phyloP scores from a whole-genome alignment of 805 yeast genomes.

The Ogataea glucozyma region DNA sequence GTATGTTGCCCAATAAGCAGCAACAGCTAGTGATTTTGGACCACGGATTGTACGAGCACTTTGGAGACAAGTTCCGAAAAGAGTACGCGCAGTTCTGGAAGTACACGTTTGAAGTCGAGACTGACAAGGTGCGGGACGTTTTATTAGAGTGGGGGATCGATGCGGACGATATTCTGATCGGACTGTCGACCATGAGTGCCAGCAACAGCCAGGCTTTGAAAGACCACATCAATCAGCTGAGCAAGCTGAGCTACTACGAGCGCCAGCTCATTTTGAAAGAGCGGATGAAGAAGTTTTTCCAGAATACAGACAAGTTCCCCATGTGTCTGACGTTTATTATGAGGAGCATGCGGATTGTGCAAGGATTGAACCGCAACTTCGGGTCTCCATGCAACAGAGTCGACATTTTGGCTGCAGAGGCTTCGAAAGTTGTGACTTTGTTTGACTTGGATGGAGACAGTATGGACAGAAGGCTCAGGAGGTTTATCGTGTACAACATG shows the following conservation, averaged over 20 bases:
- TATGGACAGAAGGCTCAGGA: conserved; percentile 16
- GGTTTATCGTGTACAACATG: conserved; percentile 17
- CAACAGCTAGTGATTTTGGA: conserved; percentile 70
- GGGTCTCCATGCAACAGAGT: conserved; percentile 78
- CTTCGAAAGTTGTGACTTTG: conserved; percentile 34
- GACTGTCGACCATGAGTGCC: conserved; percentile 54
- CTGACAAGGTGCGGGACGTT: conserved; percentile 46
- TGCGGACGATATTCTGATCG: conserved; percentile 60
- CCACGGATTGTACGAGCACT: conserved; percentile 68
- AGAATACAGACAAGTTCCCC: conserved; percentile 68
- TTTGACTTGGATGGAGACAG: conserved; percentile 16
- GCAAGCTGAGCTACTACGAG: conserved; percentile 39
- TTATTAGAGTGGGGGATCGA: conserved; percentile 69
- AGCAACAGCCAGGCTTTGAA: conserved; percentile 21
- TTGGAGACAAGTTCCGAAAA: conserved; percentile 49
- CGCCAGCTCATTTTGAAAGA: conserved; percentile 44
- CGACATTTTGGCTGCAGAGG: conserved; percentile 60
- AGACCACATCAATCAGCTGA: conserved; percentile 29
- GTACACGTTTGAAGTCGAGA: conserved; percentile 54
- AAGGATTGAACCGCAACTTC: conserved; percentile 61
- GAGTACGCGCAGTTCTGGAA: conserved; percentile 69
- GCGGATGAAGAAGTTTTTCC: conserved; percentile 54
- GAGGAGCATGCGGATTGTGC: conserved; percentile 74
- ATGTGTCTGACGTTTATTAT: conserved; percentile 63
- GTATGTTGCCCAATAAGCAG: conserved; percentile 36